phyloP scores from a whole-genome alignment of 2,329 filamentous ascomycete species.

The Cladobotryum protrusum region DNA sequence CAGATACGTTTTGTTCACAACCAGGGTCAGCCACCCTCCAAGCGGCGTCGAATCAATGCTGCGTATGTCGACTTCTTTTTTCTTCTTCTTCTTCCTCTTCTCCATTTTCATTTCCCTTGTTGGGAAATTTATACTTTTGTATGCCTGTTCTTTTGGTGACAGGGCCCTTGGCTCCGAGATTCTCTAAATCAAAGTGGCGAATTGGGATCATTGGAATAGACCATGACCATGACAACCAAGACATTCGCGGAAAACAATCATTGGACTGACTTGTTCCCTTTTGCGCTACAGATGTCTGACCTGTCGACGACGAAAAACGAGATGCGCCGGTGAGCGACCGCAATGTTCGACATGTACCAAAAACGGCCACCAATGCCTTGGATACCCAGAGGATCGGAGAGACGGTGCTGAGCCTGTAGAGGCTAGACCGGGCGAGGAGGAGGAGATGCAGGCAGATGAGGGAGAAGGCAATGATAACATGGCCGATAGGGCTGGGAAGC shows the following conservation, averaged over 20 bases:
- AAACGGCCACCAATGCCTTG: slow-evolving; percentile 62
- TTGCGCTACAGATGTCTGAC: slow-evolving; percentile 52
- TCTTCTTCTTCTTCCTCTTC: background rate
- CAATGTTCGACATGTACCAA: slow-evolving; percentile 66
- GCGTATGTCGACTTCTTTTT: slow-evolving; percentile 49
- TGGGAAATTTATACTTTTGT: too few species aligned
- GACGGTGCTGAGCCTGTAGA: slow-evolving; percentile 25
- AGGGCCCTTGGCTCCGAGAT: background rate
- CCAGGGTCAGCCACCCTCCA: slow-evolving; percentile 73
- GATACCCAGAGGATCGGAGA: slow-evolving; percentile 55
- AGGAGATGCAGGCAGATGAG: slow-evolving; percentile 10
- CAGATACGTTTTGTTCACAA: slow-evolving; percentile 76
- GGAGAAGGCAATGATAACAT: slow-evolving; percentile 1
- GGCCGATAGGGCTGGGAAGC: background rate
- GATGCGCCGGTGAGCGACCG: slow-evolving; percentile 68
- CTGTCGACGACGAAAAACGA: slow-evolving; percentile 69
- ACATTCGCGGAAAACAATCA: background rate
- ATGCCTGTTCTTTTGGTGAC: too few species aligned
- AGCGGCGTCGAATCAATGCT: slow-evolving; percentile 71
- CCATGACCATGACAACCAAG: too few species aligned
- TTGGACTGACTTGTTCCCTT: background rate
- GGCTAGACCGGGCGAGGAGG: slow-evolving; percentile 16
- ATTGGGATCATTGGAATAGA: too few species aligned
- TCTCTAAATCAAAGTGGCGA: too few species aligned
- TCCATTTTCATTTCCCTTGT: too few species aligned